These are phyloP conservation scores for Xylaria cubensis DNA, from an alignment of 495 filamentous ascomycete genomes.

Conservation along the genomic window DNA sequence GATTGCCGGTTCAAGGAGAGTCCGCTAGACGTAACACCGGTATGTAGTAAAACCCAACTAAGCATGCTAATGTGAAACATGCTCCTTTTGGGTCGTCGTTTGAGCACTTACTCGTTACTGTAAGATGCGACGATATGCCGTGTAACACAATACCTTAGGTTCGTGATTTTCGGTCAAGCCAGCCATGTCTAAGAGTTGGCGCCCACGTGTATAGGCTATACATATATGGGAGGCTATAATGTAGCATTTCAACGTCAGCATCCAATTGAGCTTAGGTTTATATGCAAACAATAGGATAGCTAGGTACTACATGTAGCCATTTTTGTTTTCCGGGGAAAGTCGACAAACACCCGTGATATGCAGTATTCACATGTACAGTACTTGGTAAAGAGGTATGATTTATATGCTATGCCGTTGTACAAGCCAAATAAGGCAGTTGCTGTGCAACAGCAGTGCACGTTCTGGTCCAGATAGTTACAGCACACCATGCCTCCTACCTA, in stretches of 20 bases:
- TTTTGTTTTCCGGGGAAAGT: not conserved
- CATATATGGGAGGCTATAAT: not conserved
- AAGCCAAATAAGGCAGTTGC: not conserved
- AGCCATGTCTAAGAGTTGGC: constrained; percentile 13
- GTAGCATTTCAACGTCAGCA: not conserved
- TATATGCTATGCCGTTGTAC: not conserved
- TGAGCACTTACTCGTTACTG: not conserved
- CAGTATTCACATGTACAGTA: not conserved
- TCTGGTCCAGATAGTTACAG: not conserved
- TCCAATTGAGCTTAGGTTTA: not conserved
- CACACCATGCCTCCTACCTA: not conserved
- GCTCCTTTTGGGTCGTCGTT: not conserved
- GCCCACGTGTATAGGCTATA: constrained; percentile 9
- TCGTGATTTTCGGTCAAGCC: constrained; percentile 11
- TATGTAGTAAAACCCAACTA: not conserved
- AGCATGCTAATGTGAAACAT: not conserved
- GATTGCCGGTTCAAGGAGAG: not conserved
- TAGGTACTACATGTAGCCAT: not conserved
- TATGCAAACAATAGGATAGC: not conserved
- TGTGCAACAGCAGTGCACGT: not conserved
- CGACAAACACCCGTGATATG: not conserved
- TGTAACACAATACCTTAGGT: not conserved
- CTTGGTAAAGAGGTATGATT: not conserved
- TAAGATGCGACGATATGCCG: not conserved
- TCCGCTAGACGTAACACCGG: not conserved